phyloP scores from a whole-genome alignment of 805 yeast species.

The Saccharomycopsis fodiens region DNA sequence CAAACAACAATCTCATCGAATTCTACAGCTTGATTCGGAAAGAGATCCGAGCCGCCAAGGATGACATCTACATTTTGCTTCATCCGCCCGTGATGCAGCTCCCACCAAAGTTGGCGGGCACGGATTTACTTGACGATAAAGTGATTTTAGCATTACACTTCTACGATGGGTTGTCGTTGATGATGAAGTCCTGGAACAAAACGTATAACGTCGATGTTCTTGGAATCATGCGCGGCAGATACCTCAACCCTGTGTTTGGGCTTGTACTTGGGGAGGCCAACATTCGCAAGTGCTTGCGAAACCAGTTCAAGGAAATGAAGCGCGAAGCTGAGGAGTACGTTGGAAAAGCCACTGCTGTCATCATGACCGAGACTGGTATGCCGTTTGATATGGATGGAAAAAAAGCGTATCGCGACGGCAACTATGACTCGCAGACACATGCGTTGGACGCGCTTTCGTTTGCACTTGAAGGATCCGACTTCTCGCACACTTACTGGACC shows the following conservation, averaged over 20 bases:
- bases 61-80: slow-evolving; percentile 48
- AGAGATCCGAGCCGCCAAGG: slow-evolving; percentile 37
- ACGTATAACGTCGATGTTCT: slow-evolving; percentile 79
- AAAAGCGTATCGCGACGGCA: slow-evolving; percentile 57
- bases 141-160: slow-evolving; percentile 83
- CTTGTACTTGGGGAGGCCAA: slow-evolving; percentile 76
- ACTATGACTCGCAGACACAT: slow-evolving; percentile 63
- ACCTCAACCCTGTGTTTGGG: slow-evolving; percentile 63
- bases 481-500: slow-evolving; percentile 82
- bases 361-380: slow-evolving; percentile 94
- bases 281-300: slow-evolving; percentile 62
- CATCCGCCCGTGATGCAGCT: slow-evolving; percentile 77
- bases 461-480: slow-evolving; percentile 68
- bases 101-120: slow-evolving; percentile 57
- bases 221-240: slow-evolving; percentile 76
- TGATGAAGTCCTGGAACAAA: slow-evolving; percentile 87
- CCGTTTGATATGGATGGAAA: slow-evolving; percentile 92
- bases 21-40: slow-evolving; percentile 46
- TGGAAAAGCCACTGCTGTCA: slow-evolving; percentile 60
- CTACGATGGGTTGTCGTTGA: slow-evolving; percentile 89
- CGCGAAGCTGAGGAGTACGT: slow-evolving; percentile 53
- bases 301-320: slow-evolving; percentile 61
- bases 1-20: slow-evolving; percentile 57
- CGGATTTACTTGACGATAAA: slow-evolving; percentile 47
- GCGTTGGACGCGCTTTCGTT: slow-evolving; percentile 78